Evolutionary conservation across 164 flowering plant genomes (phyloP).

Genomic region (Paratinospora sagittata): DNA sequence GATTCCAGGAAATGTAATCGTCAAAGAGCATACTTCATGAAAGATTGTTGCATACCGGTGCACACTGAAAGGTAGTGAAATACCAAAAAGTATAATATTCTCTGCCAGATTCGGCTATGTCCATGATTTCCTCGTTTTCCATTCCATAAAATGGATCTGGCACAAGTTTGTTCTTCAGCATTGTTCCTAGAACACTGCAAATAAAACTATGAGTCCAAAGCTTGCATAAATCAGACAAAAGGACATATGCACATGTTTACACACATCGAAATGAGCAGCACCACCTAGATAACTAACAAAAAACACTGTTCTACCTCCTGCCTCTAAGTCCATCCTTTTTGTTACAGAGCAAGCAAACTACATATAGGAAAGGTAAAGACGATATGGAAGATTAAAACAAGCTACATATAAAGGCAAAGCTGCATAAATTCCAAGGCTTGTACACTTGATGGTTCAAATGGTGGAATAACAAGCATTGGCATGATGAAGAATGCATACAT

Average conservation of each 20-base stretch:
- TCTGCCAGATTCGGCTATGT: slow-evolving; percentile 92
- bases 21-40: not conserved
- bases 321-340: not conserved
- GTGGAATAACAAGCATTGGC: not conserved
- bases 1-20: not conserved
- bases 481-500: not conserved
- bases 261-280: not conserved
- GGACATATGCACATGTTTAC: not conserved
- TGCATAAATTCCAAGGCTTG: not conserved
- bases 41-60: slow-evolving; percentile 41
- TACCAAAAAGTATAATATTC: slow-evolving; percentile 96
- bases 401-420: not conserved
- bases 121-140: slow-evolving; percentile 73
- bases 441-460: not conserved
- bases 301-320: not conserved
- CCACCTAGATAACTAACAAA: not conserved
- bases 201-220: slow-evolving; percentile 8
- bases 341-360: not conserved
- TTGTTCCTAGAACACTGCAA: slow-evolving; percentile 79
- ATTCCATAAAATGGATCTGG: slow-evolving; percentile 97
- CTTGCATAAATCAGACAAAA: not conserved
- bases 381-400: not conserved
- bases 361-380: not conserved
- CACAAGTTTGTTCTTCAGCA: slow-evolving; percentile 71
- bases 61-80: slow-evolving; percentile 69